These are phyloP conservation scores for Sapria himalayana DNA, from an alignment of 345 rosid genomes.

Conservation along the genomic window DNA sequence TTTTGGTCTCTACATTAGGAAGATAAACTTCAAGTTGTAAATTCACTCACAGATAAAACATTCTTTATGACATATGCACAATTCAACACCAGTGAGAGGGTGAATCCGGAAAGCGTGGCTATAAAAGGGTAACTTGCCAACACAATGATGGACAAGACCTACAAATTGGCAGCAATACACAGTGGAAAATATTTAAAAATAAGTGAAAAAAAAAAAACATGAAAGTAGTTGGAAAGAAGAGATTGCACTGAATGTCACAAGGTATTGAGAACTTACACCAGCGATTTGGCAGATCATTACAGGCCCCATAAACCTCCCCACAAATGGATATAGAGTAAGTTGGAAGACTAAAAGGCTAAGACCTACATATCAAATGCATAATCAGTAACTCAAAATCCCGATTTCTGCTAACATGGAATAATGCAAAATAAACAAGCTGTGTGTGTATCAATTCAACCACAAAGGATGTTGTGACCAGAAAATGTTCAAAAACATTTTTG, in stretches of 20 bases:
- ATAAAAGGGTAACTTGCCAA: slow-evolving; percentile 23
- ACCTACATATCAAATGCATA: slow-evolving; percentile 10
- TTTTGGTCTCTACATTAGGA: no score
- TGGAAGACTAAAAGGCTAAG: slow-evolving; percentile 31
- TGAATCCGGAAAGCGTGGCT: slow-evolving; percentile 17
- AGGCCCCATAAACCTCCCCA: slow-evolving; percentile 25
- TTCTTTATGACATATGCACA: slow-evolving; percentile 25
- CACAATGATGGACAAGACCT: slow-evolving; percentile 22
- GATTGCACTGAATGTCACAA: no score
- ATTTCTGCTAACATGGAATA: no score
- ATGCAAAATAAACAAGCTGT: no score
- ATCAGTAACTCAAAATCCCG: no score
- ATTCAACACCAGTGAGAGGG: slow-evolving; percentile 16
- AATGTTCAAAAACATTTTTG: no score
- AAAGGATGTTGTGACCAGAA: no score
- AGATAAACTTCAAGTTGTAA: neutral
- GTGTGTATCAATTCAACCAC: no score
- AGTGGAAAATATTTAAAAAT: neutral
- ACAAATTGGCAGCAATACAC: slow-evolving; percentile 1
- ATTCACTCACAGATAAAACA: slow-evolving; percentile 22
- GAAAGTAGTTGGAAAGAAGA: neutral
- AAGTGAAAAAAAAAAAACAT: neutral
- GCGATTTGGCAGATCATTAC: slow-evolving; percentile 21
- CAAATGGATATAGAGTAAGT: slow-evolving; percentile 20
- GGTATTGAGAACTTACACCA: slow-evolving; percentile 15